These are phyloP conservation scores for Fonsecaea monophora DNA, from an alignment of 2,329 filamentous ascomycete species.

Conservation along the genomic window DNA sequence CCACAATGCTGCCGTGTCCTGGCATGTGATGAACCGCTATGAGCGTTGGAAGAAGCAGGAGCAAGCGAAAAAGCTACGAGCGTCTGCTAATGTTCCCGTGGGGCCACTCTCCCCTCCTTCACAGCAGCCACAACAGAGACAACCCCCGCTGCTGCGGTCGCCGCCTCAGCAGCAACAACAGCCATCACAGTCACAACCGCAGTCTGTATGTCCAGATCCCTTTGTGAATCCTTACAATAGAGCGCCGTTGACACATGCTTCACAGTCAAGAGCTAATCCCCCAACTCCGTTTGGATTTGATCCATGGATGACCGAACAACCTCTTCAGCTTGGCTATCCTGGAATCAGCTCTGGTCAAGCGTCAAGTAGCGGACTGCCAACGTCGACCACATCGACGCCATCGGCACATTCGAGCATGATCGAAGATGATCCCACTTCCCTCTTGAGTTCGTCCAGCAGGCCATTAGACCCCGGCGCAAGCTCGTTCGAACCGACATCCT, in stretches of 20 bases:
- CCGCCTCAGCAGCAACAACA: slow-evolving; percentile 18
- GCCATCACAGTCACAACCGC: slow-evolving; percentile 19
- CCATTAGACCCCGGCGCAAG: slow-evolving; percentile 21
- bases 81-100: slow-evolving; percentile 36
- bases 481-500: slow-evolving; percentile 19
- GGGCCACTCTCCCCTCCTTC: slow-evolving; percentile 29
- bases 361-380: slow-evolving; percentile 20
- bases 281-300: slow-evolving; percentile 32
- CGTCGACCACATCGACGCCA: slow-evolving; percentile 26
- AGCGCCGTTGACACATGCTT: slow-evolving; percentile 19
- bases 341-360: slow-evolving; percentile 26
- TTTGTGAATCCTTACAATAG: slow-evolving; percentile 21
- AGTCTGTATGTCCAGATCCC: slow-evolving; percentile 30
- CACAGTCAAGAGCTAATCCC: slow-evolving; percentile 21
- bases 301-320: slow-evolving; percentile 33
- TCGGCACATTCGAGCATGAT: slow-evolving; percentile 31
- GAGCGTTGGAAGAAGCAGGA: slow-evolving; percentile 40
- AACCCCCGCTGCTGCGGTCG: background rate
- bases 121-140: slow-evolving; percentile 16
- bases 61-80: slow-evolving; percentile 36
- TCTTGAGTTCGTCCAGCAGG: slow-evolving; percentile 19
- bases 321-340: slow-evolving; percentile 34
- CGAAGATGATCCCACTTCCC: slow-evolving; percentile 27
- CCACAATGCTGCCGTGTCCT: slow-evolving; percentile 39
- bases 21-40: slow-evolving; percentile 41